Percentiles rank a stretch among this genome's conserved stretches.
These are phyloP conservation scores for Articulospora tetracladia DNA, from an alignment of 495 filamentous ascomycete species.

Conservation along the genomic window DNA sequence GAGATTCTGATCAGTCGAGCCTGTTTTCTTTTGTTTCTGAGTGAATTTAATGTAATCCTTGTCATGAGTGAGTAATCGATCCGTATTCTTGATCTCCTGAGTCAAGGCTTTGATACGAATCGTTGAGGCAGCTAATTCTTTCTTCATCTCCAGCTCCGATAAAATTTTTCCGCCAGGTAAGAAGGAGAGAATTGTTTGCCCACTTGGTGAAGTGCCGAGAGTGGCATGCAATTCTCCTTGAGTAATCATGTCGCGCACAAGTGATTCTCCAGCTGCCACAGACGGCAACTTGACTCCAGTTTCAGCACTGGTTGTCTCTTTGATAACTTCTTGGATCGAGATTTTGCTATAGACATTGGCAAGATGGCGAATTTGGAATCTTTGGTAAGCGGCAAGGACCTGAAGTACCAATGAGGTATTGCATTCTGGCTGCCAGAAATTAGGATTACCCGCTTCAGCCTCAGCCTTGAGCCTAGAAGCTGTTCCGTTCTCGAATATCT, in stretches of 20 bases:
- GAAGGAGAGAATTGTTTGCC: slow-evolving; percentile 36
- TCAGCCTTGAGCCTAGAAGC: slow-evolving; percentile 54
- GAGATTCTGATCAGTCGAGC: slow-evolving; percentile 21
- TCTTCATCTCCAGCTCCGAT: slow-evolving; percentile 43
- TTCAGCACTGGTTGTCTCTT: slow-evolving; percentile 42
- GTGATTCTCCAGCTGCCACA: slow-evolving; percentile 38
- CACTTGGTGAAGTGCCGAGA: slow-evolving; percentile 40
- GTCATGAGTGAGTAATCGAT: slow-evolving; percentile 51
- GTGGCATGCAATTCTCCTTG: slow-evolving; percentile 51
- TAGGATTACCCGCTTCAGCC: slow-evolving; percentile 41
- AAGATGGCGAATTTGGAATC: slow-evolving; percentile 43
- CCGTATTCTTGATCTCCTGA: slow-evolving; percentile 40
- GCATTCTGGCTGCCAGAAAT: slow-evolving; percentile 55
- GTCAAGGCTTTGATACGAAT: slow-evolving; percentile 39
- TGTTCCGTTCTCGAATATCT: slow-evolving; percentile 60
- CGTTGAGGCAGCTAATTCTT: slow-evolving; percentile 37
- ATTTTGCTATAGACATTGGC: slow-evolving; percentile 45
- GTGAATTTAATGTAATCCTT: slow-evolving; percentile 55
- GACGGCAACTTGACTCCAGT: slow-evolving; percentile 47
- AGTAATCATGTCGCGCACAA: slow-evolving; percentile 53
- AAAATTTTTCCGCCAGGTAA: slow-evolving; percentile 28
- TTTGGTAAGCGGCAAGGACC: slow-evolving; percentile 45
- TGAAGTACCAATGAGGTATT: slow-evolving; percentile 43
- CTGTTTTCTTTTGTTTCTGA: slow-evolving; percentile 40
- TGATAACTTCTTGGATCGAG: slow-evolving; percentile 47